Percentiles rank a stretch among this genome's conserved stretches.
phyloP scores from a whole-genome alignment of 1,139 yeast genomes.

The Yamadazyma blattariae region DNA sequence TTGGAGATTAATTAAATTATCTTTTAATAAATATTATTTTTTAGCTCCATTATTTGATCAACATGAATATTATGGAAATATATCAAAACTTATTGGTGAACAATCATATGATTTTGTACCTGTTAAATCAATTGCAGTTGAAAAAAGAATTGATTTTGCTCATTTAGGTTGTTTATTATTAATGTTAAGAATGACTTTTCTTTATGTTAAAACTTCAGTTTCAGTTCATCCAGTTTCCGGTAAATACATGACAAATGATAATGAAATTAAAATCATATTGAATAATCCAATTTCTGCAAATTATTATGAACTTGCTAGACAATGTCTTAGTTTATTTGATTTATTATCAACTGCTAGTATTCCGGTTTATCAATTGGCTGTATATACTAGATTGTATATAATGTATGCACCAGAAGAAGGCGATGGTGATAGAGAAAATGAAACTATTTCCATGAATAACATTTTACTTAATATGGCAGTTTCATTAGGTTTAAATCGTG shows the following conservation, averaged over 20 bases:
- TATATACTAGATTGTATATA: constrained; percentile 37
- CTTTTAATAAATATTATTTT: constrained; percentile 43
- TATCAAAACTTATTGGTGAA: constrained; percentile 24
- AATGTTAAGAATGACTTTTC: constrained; percentile 26
- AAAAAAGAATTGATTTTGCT: constrained; percentile 31
- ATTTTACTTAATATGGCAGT: constrained; percentile 39
- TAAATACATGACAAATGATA: constrained; percentile 20
- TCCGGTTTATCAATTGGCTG: constrained; percentile 48
- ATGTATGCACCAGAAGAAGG: constrained; percentile 51
- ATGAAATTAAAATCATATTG: constrained; percentile 5
- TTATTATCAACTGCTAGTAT: constrained; percentile 37
- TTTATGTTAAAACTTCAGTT: background rate
- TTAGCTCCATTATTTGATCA: constrained; percentile 50
- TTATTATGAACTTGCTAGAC: constrained; percentile 31
- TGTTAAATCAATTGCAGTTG: constrained; percentile 17
- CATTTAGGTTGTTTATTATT: constrained; percentile 27
- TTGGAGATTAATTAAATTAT: constrained; percentile 47
- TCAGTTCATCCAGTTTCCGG: background rate
- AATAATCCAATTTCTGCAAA: constrained; percentile 23
- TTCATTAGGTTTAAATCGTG: constrained; percentile 45
- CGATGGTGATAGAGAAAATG: constrained; percentile 48
- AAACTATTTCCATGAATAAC: constrained; percentile 36
- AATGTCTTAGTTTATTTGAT: constrained; percentile 38
- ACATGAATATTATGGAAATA: constrained; percentile 17
- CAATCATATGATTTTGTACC: constrained; percentile 14